Evolutionary conservation across 208 protist genomes (phyloP).

Genomic region (Vickermania ingenoplastis): DNA sequence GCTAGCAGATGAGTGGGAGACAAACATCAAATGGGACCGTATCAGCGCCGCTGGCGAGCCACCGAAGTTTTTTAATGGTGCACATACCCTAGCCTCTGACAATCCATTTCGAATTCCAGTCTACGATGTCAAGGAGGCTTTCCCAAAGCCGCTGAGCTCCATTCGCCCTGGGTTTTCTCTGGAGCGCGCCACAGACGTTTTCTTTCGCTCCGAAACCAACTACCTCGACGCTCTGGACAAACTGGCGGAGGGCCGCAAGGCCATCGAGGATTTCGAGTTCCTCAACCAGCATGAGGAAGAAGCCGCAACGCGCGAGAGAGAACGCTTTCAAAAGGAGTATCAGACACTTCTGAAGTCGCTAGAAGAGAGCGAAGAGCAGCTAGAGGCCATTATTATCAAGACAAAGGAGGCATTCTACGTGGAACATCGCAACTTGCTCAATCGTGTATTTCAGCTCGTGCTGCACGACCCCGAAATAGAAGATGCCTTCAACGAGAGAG

Average conservation of each 20-base stretch:
- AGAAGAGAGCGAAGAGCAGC: constrained; percentile 2
- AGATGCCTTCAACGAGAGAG: constrained; percentile 27
- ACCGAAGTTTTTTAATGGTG: constrained; percentile 28
- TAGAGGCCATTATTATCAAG: constrained; percentile 6
- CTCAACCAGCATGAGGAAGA: constrained; percentile 17
- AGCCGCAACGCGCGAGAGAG: constrained; percentile 14
- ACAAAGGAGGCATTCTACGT: constrained; percentile 8
- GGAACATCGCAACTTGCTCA: constrained; percentile 8
- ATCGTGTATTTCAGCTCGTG: constrained; percentile 16
- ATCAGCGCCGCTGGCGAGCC: constrained; percentile 20
- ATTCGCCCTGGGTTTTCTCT: constrained; percentile 7
- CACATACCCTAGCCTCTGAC: constrained; percentile 22
- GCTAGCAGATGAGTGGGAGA: constrained; percentile 32
- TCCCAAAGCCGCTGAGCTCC: constrained; percentile 2
- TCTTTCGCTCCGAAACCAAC: constrained; percentile 12
- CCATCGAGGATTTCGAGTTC: constrained; percentile 13
- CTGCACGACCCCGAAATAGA: constrained; percentile 20
- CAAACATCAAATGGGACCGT: constrained; percentile 27
- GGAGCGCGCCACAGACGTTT: constrained; percentile 19
- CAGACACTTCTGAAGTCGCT: neutral
- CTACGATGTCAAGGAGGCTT: constrained; percentile 7
- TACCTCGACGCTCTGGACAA: constrained; percentile 9
- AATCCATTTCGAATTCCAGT: constrained; percentile 14
- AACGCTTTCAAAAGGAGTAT: constrained; percentile 2
- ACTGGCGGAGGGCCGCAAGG: constrained; percentile 3